Evolutionary conservation across 495 filamentous ascomycete genomes (phyloP).

Genomic region (Penicillium riverlandense): DNA sequence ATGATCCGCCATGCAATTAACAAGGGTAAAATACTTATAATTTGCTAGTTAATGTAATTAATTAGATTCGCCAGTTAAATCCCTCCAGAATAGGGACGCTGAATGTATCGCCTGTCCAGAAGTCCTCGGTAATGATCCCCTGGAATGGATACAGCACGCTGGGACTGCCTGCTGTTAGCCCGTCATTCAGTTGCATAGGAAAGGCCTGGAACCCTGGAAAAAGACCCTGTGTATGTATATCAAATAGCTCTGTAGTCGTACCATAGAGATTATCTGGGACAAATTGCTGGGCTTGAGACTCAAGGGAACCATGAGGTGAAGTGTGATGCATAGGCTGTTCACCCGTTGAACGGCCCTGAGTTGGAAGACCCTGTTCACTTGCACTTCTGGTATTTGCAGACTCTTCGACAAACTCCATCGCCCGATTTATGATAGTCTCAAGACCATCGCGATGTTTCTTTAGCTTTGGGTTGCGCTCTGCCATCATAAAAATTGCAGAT

Average conservation of each 20-base stretch:
- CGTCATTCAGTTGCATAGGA: not conserved
- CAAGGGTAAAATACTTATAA: too few species aligned
- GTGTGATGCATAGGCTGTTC: too few species aligned
- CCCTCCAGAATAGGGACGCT: not conserved
- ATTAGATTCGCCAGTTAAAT: not conserved
- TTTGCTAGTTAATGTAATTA: too few species aligned
- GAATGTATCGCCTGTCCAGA: constrained; percentile 8
- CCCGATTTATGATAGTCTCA: constrained; percentile 30
- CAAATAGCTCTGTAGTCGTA: too few species aligned
- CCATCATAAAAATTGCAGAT: constrained; percentile 34
- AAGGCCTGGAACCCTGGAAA: constrained; percentile 1
- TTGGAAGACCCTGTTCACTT: too few species aligned
- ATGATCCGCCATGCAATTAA: too few species aligned
- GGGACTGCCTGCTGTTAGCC: not conserved
- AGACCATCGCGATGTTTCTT: constrained; percentile 37
- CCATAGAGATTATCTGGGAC: too few species aligned
- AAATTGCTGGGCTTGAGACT: too few species aligned
- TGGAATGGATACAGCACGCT: not conserved
- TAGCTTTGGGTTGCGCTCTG: constrained; percentile 29
- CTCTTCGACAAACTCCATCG: constrained; percentile 24
- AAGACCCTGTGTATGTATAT: not conserved
- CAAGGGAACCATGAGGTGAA: too few species aligned
- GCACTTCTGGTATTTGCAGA: not conserved
- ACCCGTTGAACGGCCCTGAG: too few species aligned
- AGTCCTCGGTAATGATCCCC: constrained; percentile 8